A percentile compares a stretch with the other conserved stretches of the same genome.
These are phyloP conservation scores for Mortierella sp. DNA, from an alignment of 371 early-diverging fungal species.

Conservation along the genomic window DNA sequence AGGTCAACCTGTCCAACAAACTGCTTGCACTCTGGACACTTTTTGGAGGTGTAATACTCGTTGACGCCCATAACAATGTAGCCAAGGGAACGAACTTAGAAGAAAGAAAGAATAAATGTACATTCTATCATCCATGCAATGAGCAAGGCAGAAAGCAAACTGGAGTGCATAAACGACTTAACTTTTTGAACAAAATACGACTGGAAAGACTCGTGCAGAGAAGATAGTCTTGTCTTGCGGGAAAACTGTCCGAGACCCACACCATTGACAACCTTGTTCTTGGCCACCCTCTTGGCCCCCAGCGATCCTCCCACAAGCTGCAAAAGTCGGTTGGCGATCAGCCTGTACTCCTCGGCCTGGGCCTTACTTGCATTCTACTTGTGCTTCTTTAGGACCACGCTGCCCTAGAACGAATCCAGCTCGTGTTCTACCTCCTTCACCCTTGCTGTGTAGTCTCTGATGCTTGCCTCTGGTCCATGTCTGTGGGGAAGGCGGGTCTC, in stretches of 20 bases:
- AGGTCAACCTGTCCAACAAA: not conserved
- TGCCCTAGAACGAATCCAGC: too few relatives aligned
- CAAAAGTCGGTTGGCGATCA: constrained; percentile 18
- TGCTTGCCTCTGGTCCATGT: constrained; percentile 12
- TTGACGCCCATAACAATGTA: not conserved
- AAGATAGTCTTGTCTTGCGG: too few relatives aligned
- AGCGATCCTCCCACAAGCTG: constrained; percentile 16
- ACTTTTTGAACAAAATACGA: too few relatives aligned
- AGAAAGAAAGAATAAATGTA: not conserved
- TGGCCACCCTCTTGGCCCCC: constrained; percentile 11
- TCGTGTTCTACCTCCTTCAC: too few relatives aligned
- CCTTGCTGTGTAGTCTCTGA: not conserved
- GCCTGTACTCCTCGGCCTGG: constrained; percentile 16
- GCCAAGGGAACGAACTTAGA: not conserved
- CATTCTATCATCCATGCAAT: too few relatives aligned
- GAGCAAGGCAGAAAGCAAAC: too few relatives aligned
- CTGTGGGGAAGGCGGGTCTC: constrained; percentile 19
- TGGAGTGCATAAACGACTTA: too few relatives aligned
- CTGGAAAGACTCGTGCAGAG: too few relatives aligned
- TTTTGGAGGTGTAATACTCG: not conserved
- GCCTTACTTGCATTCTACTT: constrained; percentile 22
- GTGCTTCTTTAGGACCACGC: not conserved
- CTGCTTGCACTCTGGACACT: not conserved
- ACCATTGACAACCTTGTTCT: constrained; percentile 30
- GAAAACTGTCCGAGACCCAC: constrained; percentile 9